Base-by-base conservation (phyloP, 345 rosid genomes). In the Murraya koenigii region DNA sequence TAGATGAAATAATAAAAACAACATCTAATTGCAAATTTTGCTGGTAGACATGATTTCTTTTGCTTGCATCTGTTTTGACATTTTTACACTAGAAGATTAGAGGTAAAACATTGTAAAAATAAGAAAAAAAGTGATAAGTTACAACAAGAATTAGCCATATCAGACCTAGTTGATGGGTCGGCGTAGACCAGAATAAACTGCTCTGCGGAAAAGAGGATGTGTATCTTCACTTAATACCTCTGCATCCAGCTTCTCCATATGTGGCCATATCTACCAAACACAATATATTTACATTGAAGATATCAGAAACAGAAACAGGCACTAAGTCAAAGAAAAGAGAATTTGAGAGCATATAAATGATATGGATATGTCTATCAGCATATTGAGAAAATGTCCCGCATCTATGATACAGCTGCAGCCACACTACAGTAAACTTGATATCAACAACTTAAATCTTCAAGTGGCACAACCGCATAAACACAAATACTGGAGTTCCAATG, bases 151-250 rank as follows among this genome's bases (percentile, higher is more conserved):
- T 75, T 30, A 80, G 71, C 55, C 44, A 7, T 77, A 80, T 73
- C 74, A 75, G 11, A 67, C 77, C 49, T 80, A 82, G 38, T 64
- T 33, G 26, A 72, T 72, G 10, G 88, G 68, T 36, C 84, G 77
- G 7, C 90, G 75, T 66, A 92, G 79, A 71, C 97, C 97, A 23
- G 91, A 85, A 82, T 84, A 90, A 77, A 97, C 80, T 54, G 96
- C 97, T 83, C 82, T 80, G 66, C 85, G 81, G 81, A 89, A 90
- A 61, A 94, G 97, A 78, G 97, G 96, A 89, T 93, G 98, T 0
- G 71, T 90, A 70, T 89, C 87, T 71, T 84, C 91, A 5, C 85
- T 82, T 74, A 93, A 87, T 49, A 94, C 91, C 66, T 89, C 93
- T 1, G 82, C 77, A 15, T 93, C 97, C 77, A 97, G 82, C 87